phyloP scores from a whole-genome alignment of 371 early-diverging fungal genomes.

The Chytridiales sp. region DNA sequence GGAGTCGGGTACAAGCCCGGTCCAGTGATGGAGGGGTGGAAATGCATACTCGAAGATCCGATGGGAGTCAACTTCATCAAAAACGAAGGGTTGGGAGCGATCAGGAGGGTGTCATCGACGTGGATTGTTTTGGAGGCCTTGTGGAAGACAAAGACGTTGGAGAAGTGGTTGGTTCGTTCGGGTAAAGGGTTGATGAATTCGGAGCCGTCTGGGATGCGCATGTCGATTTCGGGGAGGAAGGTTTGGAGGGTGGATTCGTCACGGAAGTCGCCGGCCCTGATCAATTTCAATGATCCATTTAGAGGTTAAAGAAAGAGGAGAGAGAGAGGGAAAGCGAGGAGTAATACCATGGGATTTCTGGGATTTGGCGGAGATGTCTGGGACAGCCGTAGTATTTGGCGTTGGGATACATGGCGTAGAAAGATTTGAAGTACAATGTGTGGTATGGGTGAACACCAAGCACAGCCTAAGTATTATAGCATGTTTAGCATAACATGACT shows the following conservation, averaged over 20 bases:
- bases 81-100: neutral
- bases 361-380: conserved; percentile 16
- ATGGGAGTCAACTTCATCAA: no score
- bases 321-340: no score
- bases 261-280: conserved; percentile 11
- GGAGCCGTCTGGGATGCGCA: conserved; percentile 21
- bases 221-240: conserved; percentile 19
- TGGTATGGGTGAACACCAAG: conserved; percentile 30
- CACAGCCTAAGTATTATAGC: conserved; percentile 17
- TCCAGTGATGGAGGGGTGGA: conserved; percentile 18
- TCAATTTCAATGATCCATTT: no score
- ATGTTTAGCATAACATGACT: neutral
- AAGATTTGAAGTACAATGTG: conserved; percentile 17
- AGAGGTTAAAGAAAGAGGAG: no score
- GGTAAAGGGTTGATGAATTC: conserved; percentile 24
- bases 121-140: conserved; percentile 19
- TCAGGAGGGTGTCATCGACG: conserved; percentile 5
- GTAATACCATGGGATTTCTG: conserved; percentile 19
- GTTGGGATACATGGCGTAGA: conserved; percentile 15
- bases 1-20: conserved; percentile 10
- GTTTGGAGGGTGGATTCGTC: neutral
- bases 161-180: conserved; percentile 25
- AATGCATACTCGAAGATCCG: conserved; percentile 2
- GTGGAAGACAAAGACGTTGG: conserved; percentile 27
- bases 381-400: conserved; percentile 24